Base-by-base conservation (phyloP, 805 yeast genomes). In the Wickerhamiella azyma region DNA sequence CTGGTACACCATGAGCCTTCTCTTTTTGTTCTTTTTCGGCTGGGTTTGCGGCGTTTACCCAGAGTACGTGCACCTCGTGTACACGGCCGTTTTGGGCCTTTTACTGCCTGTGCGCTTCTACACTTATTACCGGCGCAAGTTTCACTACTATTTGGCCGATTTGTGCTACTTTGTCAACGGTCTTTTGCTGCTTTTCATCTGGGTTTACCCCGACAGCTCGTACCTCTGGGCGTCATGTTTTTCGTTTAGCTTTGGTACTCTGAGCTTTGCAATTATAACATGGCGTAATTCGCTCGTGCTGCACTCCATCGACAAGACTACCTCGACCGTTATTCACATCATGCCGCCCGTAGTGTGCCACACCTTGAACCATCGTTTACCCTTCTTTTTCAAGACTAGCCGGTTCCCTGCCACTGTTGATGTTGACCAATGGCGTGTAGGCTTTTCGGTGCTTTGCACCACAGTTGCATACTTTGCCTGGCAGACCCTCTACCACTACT, bases 231-330 rank as follows among this genome's bases (percentile, higher is more conserved):
- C 84, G 13, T 74, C 89, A 2, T 85, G 94, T 53, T 88, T 84
- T 63, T 81, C 95, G 9, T 76, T 89, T 50, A 73, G 92, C 1
- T 78, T 81, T 66, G 98, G 97, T 1, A 85, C 96, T 0, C 65
- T 89, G 47, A 75, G 94, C 5, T 88, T 85, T 73, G 96, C 96
- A 0, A 95, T 89, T 18, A 78, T 89, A 38, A 84, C 96, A 0
- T 89, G 97, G 98, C 71, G 94, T 54, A 89, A 89, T 61, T 86
- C 96, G 6, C 68, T 89, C 46, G 97, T 89, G 8, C 68, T 89
- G 41, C 98, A 89, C 59, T 79, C 89, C 10, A 74, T 89, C 50
- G 98, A 89, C 53, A 89, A 89, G 62, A 85, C 88, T 13, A 92
- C 97, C 1, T 78, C 89, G 17, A 79, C 94, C 2, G 82, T 85